Percentiles rank a stretch among this genome's conserved stretches.
Conservation (phyloP, 495 filamentous ascomycete genomes). For the Neurospora tetrasperma region DNA sequence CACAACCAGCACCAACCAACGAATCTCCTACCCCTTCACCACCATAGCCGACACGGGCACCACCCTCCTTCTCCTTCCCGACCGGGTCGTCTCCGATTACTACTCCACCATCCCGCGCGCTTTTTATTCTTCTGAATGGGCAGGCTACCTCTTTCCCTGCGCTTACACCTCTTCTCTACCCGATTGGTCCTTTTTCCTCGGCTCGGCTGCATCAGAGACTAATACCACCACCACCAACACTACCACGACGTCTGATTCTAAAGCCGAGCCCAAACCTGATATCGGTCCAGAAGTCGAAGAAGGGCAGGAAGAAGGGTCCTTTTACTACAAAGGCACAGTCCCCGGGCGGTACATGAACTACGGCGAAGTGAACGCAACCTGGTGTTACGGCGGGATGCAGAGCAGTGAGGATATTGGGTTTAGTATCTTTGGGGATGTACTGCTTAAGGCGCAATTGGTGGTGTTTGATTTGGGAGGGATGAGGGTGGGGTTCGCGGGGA, state of each 20-base stretch:
- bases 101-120: slow-evolving; percentile 45
- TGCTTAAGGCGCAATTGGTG: slow-evolving; percentile 64
- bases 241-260: background rate
- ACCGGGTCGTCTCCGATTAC: slow-evolving; percentile 45
- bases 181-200: slow-evolving; percentile 11
- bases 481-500: slow-evolving; percentile 46
- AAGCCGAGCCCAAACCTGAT: background rate
- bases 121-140: slow-evolving; percentile 44
- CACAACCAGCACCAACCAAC: background rate
- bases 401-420: slow-evolving; percentile 48
- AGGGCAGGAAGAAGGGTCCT: slow-evolving; percentile 19
- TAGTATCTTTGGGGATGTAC: slow-evolving; percentile 63
- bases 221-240: background rate
- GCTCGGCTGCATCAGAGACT: background rate
- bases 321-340: slow-evolving; percentile 9
- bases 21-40: slow-evolving; percentile 22
- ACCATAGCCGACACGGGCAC: slow-evolving; percentile 58
- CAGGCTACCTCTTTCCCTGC: background rate
- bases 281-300: background rate
- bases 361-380: slow-evolving; percentile 25
- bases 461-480: slow-evolving; percentile 47
- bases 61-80: slow-evolving; percentile 50
- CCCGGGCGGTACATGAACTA: slow-evolving; percentile 40
- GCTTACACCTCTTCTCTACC: background rate
- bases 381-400: slow-evolving; percentile 55